Base-by-base conservation (phyloP, 352 stramenopile species). In the Globisporangium takayamanum region DNA sequence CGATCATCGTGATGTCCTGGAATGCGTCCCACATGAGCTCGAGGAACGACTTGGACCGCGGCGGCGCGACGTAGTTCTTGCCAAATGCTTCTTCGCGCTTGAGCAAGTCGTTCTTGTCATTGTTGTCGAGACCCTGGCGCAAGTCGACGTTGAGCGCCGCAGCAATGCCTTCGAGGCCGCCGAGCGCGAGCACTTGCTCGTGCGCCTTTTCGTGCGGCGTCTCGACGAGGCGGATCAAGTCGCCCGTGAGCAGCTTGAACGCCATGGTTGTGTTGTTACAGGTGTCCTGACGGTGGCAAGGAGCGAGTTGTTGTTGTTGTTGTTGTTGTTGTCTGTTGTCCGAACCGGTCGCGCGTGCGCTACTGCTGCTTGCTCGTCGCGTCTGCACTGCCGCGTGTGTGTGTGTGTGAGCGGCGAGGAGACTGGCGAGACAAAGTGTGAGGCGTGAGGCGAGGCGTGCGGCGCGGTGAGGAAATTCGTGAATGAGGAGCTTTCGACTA, bases 1-100 rank as follows among this genome's bases (percentile, higher is more conserved):
- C 84, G 30, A 96, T 84, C 41, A 97, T 87, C 20, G 89, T 97
- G 15, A 88, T 80, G 67, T 97, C 91, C 53, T 97, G 78, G 62
- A 94, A 88, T 15, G 87, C 87, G 57, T 96, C 87, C 72, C 85
- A 92, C 66, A 97, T 92, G 45, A 97, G 78, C 63, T 84, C 79
- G 36, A 87, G 47, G 65, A 89, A 82, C 39, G 67, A 67, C 64
- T 84, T 84, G 55, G 75, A 46, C 50, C 68, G 69, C 18, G 76
- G 70, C 25, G 80, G 80, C 15, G 63, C 22, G 42, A 89, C 68
- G 67, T 87, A 89, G 63, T 89, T 89, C 55, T 64, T 71, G 42
- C 80, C 80, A 50, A 88, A 89, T 6, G 56, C 60, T 20, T 69
- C 70, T 44, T 85, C 78, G 16, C 80, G 80, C 0, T 53, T 30